Evolutionary conservation across 441 rosid species (phyloP).

Genomic region (California macrophylla): DNA sequence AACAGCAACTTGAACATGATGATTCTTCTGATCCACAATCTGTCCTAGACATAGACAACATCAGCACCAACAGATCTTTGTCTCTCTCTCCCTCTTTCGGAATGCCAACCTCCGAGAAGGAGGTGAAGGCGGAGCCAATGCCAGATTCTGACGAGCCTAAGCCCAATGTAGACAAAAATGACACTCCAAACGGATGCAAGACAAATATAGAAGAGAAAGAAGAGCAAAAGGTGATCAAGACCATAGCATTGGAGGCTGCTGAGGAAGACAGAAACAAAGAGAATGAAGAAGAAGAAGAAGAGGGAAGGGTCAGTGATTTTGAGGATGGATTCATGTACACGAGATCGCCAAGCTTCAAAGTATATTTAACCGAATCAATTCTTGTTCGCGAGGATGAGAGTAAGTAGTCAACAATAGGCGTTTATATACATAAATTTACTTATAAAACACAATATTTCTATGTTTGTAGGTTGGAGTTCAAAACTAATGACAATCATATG

Average conservation of each 20-base stretch:
- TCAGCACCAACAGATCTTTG: slow-evolving; percentile 8
- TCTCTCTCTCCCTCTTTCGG: slow-evolving; percentile 7
- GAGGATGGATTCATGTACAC: slow-evolving; percentile 24
- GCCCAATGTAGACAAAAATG: background rate
- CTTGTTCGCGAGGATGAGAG: slow-evolving; percentile 18
- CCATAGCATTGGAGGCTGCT: background rate
- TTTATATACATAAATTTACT: background rate
- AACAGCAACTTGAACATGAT: slow-evolving; percentile 41
- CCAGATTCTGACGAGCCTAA: slow-evolving; percentile 10
- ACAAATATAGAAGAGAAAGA: slow-evolving; percentile 6
- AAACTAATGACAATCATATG: background rate
- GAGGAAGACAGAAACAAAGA: slow-evolving; percentile 13
- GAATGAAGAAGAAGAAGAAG: slow-evolving; percentile 16
- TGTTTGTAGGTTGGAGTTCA: too few relatives aligned
- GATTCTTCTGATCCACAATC: slow-evolving; percentile 9
- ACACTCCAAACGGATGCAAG: background rate
- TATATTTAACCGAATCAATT: slow-evolving; percentile 39
- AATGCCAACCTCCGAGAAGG: slow-evolving; percentile 15
- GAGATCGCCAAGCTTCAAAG: slow-evolving; percentile 70
- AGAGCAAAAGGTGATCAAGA: slow-evolving; percentile 9
- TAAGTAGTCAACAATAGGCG: slow-evolving; percentile 7
- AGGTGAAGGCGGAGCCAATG: slow-evolving; percentile 14
- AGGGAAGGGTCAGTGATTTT: slow-evolving; percentile 16
- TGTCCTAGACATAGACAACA: slow-evolving; percentile 6
- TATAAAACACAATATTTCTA: background rate